Evolutionary conservation across 306 rosid species (phyloP), one percentile per base, ranked within the genome.

Genomic region (Heteromeles arbutifolia): DNA sequence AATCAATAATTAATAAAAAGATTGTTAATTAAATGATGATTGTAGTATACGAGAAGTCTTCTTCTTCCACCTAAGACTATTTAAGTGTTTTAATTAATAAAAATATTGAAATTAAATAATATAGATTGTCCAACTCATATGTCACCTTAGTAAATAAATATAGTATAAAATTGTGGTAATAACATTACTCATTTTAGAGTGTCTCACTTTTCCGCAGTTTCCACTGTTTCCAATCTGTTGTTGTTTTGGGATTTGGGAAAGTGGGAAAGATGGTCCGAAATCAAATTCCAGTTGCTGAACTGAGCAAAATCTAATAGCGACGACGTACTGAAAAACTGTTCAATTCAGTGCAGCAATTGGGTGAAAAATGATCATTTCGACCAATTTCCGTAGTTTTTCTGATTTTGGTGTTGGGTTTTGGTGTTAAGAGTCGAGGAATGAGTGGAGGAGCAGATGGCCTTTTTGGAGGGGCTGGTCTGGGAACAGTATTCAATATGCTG

Each of bases 401-500:
- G 67, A 29, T 14, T 63, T 65, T 65, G 45, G 69, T 19, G 69
- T 32, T 31, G 15, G 24, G 6, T 65, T 65, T 65, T 63, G 45
- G 19, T 17, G 69, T 34, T 12, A 65, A 19, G 69, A 34, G 34
- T 65, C 48, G 59, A 24, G 58, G 58, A 61, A 73, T 73, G 77
- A 6, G 3, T 26, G 69, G 29, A 41, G 59, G 29, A 41, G 29
- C 3, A 2, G 59, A 0, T 2, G 43, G 29, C 8, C 58, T 73
- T 11, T 3, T 41, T 37, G 77, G 21, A 19, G 77, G 77, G 68
- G 69, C 44, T 43, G 77, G 11, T 61, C 69, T 65, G 19, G 77
- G 77, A 28, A 5, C 32, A 18, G 14, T 44, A 2, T 73, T 43
- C 43, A 59, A 0, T 61, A 8, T 0, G 14, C 8, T 61, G 44